phyloP scores from a whole-genome alignment of 257 asterid genomes.

The Przewalskia tangutica region DNA sequence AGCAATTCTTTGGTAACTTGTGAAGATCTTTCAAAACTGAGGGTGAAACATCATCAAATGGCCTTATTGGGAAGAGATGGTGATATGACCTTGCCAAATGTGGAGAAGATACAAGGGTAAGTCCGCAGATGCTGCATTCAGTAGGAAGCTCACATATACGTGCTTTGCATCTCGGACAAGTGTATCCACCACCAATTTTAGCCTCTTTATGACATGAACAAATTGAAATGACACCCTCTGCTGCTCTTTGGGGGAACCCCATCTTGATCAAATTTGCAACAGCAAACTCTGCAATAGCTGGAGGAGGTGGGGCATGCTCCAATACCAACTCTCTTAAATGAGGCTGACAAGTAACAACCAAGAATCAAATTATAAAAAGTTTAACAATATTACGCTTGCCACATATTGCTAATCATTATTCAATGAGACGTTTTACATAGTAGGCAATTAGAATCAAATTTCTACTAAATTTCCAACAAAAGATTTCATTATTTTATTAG shows the following conservation, averaged over 20 bases:
- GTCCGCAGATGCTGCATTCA: conserved; percentile 79
- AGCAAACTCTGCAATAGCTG: conserved; percentile 97
- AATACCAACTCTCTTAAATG: conserved; percentile 79
- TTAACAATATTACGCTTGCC: not conserved
- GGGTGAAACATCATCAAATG: conserved; percentile 69
- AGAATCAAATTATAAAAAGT: not conserved
- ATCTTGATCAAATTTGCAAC: conserved; percentile 83
- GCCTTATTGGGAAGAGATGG: conserved; percentile 88
- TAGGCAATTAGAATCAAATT: not conserved
- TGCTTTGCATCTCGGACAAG: conserved; percentile 97
- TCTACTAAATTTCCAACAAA: not conserved
- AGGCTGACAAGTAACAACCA: conserved; percentile 32
- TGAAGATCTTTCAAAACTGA: conserved; percentile 33
- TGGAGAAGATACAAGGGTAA: conserved; percentile 95
- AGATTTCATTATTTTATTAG: not conserved
- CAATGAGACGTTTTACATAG: not conserved
- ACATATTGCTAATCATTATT: not conserved
- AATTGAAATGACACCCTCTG: conserved; percentile 81
- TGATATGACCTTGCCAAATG: conserved; percentile 97
- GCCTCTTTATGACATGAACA: conserved; percentile 95
- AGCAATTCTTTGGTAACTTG: conserved; percentile 44
- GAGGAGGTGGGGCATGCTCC: conserved; percentile 98
- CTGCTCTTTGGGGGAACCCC: conserved; percentile 98
- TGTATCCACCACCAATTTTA: conserved; percentile 90
- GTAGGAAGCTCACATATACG: conserved; percentile 91